phyloP scores from a whole-genome alignment of 257 asterid species.

The Solanum acaule region DNA sequence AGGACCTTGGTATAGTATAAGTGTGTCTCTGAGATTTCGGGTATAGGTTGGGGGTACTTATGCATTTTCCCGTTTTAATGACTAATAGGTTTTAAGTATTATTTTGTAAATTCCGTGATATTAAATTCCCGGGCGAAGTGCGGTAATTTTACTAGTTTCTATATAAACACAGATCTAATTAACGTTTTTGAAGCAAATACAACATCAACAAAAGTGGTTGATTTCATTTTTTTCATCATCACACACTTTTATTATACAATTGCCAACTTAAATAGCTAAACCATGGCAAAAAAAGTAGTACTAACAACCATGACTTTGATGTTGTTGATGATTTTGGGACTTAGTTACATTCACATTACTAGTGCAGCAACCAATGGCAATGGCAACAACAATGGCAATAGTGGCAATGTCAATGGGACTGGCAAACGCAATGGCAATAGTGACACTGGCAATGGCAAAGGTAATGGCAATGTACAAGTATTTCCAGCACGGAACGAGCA shows the following conservation, averaged over 20 bases:
- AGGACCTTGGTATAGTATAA: too few relatives aligned
- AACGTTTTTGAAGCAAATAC: neutral
- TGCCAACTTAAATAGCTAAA: neutral
- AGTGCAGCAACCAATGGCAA: neutral
- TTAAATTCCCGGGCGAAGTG: too few relatives aligned
- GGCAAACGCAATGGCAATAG: neutral
- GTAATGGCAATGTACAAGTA: neutral
- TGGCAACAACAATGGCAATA: too few relatives aligned
- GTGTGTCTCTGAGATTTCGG: too few relatives aligned
- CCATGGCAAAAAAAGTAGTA: neutral
- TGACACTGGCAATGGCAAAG: neutral
- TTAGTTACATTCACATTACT: neutral
- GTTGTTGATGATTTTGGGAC: neutral
- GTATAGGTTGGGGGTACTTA: too few relatives aligned
- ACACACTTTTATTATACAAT: neutral
- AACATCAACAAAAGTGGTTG: neutral
- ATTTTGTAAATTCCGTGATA: too few relatives aligned
- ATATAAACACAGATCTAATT: neutral
- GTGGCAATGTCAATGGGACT: too few relatives aligned
- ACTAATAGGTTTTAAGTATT: too few relatives aligned
- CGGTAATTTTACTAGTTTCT: too few relatives aligned
- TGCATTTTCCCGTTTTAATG: too few relatives aligned
- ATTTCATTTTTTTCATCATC: neutral
- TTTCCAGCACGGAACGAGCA: neutral
- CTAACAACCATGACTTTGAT: neutral